Base-by-base conservation (phyloP, 2,329 filamentous ascomycete genomes). In the Curvularia sp. region DNA sequence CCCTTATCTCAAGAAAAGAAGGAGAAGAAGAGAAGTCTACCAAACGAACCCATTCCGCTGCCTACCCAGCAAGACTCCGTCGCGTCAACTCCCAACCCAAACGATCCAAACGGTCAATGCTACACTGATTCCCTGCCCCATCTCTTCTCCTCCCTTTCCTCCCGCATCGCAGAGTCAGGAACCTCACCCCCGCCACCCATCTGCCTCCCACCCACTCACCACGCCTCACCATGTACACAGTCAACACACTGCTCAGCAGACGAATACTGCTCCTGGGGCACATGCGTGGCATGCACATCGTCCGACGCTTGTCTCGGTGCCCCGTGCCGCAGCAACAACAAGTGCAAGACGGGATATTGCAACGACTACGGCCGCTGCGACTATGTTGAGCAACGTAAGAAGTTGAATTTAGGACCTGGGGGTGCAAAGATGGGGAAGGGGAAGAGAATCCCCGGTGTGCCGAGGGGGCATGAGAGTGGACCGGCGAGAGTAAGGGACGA, bases 321-420 rank as follows among this genome's bases (percentile, higher is more conserved):
- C 0, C 51, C 48, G 0, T 77, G 74, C 58, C 65, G 58, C 31
- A 68, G 58, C 28, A 70, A 66, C 38, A 68, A 70, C 31, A 64
- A 59, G n/a, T 76, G 74, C 38, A 74, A 72, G 51, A 75, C 73
- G 0, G 73, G 73, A 0, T 72, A 65, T 47, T 77, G 74, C 35
- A 77, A 76, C 20, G 47, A 49, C 0, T 53, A 70, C 33, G 73
- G 69, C 0, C 58, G 65, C 0, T 77, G 74, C 35, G 73, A 76
- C 58, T 74, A 74, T 24, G 50, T 67, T 0, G 63, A 1, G 20
- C 20, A 6, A 1, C 12, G 63, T 0, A 55, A 66, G 50, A 58
- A 55, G 54, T 68, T 74, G 60, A 13, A 58, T 5, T 52, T 52
- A n/a, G 72, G 73, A 0, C 70, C 69, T 0, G 71, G 72, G 0